A percentile compares a stretch with the other conserved stretches of the same genome.
These are phyloP conservation scores for Fermentozyma sake DNA, from an alignment of 1,139 yeast species.

Conservation along the genomic window DNA sequence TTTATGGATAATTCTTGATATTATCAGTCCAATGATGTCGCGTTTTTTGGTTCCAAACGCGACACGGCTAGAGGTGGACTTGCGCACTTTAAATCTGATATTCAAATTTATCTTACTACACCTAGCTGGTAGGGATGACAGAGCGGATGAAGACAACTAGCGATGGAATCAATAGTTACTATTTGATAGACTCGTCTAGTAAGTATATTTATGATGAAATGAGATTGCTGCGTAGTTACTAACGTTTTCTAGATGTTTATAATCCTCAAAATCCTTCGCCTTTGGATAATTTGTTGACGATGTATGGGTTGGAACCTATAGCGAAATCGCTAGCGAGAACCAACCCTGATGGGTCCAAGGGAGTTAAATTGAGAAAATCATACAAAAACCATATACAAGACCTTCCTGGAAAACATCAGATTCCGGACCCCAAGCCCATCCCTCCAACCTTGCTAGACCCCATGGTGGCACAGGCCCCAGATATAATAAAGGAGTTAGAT, in stretches of 20 bases:
- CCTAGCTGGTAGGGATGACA: no score
- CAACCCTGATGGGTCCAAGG: conserved; percentile 86
- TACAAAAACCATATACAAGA: conserved; percentile 89
- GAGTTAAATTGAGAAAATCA: conserved; percentile 86
- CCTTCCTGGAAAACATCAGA: conserved; percentile 74
- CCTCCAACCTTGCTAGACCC: conserved; percentile 53
- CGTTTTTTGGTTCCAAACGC: no score
- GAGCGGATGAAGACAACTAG: conserved; percentile 7
- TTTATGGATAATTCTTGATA: no score
- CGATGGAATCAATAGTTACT: conserved; percentile 16
- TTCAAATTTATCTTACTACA: no score
- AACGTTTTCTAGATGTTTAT: conserved; percentile 27
- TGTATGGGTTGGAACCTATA: conserved; percentile 64
- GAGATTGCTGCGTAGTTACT: conserved; percentile 4
- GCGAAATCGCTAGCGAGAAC: conserved; percentile 81
- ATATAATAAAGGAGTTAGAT: conserved; percentile 47
- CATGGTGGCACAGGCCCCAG: conserved; percentile 33
- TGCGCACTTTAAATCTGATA: no score
- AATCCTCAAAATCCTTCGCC: conserved; percentile 63
- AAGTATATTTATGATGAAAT: conserved; percentile 9
- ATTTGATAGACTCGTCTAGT: conserved; percentile 20
- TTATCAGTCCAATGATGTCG: no score
- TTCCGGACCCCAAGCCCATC: conserved; percentile 53
- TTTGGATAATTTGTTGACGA: conserved; percentile 58
- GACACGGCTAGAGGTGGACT: no score